These are phyloP conservation scores for Termitomyces sp. DNA, from an alignment of 768 basidiomycete species.

Conservation along the genomic window DNA sequence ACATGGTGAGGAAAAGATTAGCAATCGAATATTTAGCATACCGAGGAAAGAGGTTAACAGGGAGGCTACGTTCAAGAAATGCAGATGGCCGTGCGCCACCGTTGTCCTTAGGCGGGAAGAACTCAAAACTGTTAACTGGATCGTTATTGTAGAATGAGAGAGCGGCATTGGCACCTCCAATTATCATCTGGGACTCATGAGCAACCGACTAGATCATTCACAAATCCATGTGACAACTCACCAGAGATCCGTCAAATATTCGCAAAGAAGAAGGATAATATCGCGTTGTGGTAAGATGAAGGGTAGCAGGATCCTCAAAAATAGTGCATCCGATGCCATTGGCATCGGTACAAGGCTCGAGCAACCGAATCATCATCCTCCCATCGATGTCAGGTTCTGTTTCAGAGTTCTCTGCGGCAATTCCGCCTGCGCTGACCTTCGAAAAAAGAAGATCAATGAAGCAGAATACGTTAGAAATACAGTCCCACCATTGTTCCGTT, in stretches of 20 bases:
- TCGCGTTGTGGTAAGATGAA: slow-evolving; percentile 32
- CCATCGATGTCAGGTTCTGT: slow-evolving; percentile 24
- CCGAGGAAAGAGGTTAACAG: slow-evolving; percentile 21
- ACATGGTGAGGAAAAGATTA: not conserved
- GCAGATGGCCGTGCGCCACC: slow-evolving; percentile 13
- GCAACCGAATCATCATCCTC: slow-evolving; percentile 32
- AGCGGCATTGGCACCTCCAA: slow-evolving; percentile 6
- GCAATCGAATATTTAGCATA: not conserved
- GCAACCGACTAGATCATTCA: not conserved
- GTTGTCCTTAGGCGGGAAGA: slow-evolving; percentile 26
- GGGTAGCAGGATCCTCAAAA: slow-evolving; percentile 30
- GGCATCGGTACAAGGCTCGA: slow-evolving; percentile 33
- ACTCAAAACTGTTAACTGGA: slow-evolving; percentile 53
- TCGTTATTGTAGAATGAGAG: slow-evolving; percentile 34
- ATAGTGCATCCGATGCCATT: slow-evolving; percentile 27
- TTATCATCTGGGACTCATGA: slow-evolving; percentile 24
- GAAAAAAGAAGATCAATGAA: not conserved
- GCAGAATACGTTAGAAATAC: not conserved
- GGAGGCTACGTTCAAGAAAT: slow-evolving; percentile 14
- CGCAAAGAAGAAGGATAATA: slow-evolving; percentile 40
- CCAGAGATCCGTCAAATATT: slow-evolving; percentile 29
- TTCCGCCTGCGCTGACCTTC: slow-evolving; percentile 27
- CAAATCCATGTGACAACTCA: not conserved
- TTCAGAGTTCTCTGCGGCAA: slow-evolving; percentile 21
- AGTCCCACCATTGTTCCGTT: slow-evolving; percentile 10